Base-by-base conservation (phyloP, 768 basidiomycete genomes). In the Suillus subaureus region DNA sequence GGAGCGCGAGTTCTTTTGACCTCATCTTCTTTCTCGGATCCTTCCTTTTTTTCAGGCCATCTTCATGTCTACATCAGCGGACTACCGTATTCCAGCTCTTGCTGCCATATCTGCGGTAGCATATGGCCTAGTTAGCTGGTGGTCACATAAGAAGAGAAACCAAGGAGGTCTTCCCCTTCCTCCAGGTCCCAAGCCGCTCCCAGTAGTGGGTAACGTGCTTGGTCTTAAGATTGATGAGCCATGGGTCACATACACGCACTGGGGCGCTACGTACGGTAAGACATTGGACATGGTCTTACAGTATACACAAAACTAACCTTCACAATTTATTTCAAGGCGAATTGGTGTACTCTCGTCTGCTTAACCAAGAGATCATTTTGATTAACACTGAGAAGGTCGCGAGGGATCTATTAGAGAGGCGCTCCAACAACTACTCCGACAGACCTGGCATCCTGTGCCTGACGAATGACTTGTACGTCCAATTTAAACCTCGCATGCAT, bases 151-250 rank as follows among this genome's bases (percentile, higher is more conserved):
- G 55, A 66, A 65, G 55, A 65, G 47, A 56, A 63, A 37, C 35
- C 13, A 55, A 1, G 5, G n/a, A 11, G 23, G 33, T 4, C 15
- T 47, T 57, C 72, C 75, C 0, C 76, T 85, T 26, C 83, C 82
- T n/a, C 84, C 82, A 21, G 87, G 87, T 26, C 87, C 87, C 1
- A 79, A 76, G 61, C 83, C 83, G 26, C 70, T 87, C 28, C 76
- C 76, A 37, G 55, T 77, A 57, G 51, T 77, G 31, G 76, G 76
- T 7, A 75, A 74, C 23, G 69, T 72, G n/a, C 57, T 73, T 37
- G 78, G 70, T 6, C 67, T 79, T 23, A 63, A 72, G n/a, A 61
- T 67, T 0, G 31, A 66, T n/a, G 69, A 62, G 6, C 77, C 78
- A 3, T 79, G 78, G 78, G 18, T 66, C 35, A 72, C 78, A 2